Percentiles rank a stretch among this genome's conserved stretches.
Conservation (phyloP, 768 basidiomycete species). For the Boletus fagicola region DNA sequence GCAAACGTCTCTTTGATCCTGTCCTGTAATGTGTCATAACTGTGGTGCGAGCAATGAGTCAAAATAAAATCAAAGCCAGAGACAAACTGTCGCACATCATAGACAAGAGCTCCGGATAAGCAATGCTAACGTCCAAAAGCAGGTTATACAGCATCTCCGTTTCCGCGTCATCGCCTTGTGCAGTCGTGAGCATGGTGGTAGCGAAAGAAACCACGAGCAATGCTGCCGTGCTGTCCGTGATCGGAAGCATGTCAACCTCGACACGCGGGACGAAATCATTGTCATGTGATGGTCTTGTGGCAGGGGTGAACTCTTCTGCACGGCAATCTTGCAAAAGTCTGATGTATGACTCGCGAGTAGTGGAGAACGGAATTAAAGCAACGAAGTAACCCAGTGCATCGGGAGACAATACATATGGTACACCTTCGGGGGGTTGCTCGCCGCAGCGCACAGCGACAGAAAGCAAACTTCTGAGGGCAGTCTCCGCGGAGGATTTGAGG, state of each 20-base stretch:
- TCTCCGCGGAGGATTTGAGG: constrained; percentile 60
- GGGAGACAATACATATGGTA: constrained; percentile 44
- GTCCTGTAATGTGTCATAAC: constrained; percentile 76
- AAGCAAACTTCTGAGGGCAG: constrained; percentile 61
- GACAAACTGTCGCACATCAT: constrained; percentile 57
- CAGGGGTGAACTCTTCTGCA: constrained; percentile 46
- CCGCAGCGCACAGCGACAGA: constrained; percentile 53
- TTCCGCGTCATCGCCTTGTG: constrained; percentile 79
- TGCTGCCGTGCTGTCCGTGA: constrained; percentile 61
- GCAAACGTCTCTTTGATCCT: constrained; percentile 71
- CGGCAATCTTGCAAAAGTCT: constrained; percentile 62
- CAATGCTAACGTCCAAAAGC: constrained; percentile 64
- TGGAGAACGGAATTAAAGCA: constrained; percentile 69
- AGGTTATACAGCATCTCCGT: constrained; percentile 77
- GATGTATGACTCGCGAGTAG: constrained; percentile 53
- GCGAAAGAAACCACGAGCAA: constrained; percentile 74
- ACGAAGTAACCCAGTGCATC: constrained; percentile 79
- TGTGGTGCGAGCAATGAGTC: constrained; percentile 29
- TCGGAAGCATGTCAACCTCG: constrained; percentile 56
- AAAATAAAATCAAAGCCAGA: not conserved
- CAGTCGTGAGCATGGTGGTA: constrained; percentile 68
- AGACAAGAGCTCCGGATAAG: constrained; percentile 69
- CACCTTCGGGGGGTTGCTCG: constrained; percentile 37
- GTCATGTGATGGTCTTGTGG: constrained; percentile 39
- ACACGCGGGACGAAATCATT: constrained; percentile 51